phyloP scores from a whole-genome alignment of 108 stramenopile species.

The Cyclotella distinguenda region DNA sequence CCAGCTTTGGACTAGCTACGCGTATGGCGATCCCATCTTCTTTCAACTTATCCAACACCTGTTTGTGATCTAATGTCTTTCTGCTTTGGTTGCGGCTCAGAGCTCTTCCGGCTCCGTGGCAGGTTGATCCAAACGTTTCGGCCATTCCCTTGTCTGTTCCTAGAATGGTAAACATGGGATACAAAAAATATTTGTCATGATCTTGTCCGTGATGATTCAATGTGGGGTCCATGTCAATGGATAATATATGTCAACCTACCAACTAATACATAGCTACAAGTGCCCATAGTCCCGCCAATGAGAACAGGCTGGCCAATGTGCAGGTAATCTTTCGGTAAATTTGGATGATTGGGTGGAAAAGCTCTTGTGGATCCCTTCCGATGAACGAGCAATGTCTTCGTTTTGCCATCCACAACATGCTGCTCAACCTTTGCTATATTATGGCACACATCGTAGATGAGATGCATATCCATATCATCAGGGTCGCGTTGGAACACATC shows the following conservation, averaged over 20 bases:
- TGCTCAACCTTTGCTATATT: conserved; percentile 90
- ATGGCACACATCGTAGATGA: conserved; percentile 85
- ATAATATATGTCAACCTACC: neutral
- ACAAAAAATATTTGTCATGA: neutral
- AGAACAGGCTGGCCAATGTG: conserved; percentile 83
- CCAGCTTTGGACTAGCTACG: conserved; percentile 87
- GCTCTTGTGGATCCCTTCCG: conserved; percentile 83
- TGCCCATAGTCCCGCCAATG: conserved; percentile 90
- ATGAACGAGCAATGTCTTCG: conserved; percentile 82
- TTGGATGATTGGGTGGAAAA: conserved; percentile 85
- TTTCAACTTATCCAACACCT: conserved; percentile 61
- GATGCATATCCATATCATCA: conserved; percentile 87
- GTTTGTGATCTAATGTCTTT: conserved; percentile 57
- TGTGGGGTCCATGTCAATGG: neutral
- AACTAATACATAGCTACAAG: conserved; percentile 56
- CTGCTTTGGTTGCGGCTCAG: conserved; percentile 70
- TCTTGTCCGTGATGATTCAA: neutral
- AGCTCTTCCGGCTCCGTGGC: conserved; percentile 88
- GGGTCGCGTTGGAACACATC: conserved; percentile 75
- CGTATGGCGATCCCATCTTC: conserved; percentile 77
- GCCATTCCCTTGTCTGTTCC: conserved; percentile 84
- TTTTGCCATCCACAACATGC: conserved; percentile 69
- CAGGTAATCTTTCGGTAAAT: conserved; percentile 85
- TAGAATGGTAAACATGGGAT: conserved; percentile 50
- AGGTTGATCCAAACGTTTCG: conserved; percentile 85